These are phyloP conservation scores for Thozetella sp. DNA, from an alignment of 495 filamentous ascomycete genomes.

Conservation along the genomic window DNA sequence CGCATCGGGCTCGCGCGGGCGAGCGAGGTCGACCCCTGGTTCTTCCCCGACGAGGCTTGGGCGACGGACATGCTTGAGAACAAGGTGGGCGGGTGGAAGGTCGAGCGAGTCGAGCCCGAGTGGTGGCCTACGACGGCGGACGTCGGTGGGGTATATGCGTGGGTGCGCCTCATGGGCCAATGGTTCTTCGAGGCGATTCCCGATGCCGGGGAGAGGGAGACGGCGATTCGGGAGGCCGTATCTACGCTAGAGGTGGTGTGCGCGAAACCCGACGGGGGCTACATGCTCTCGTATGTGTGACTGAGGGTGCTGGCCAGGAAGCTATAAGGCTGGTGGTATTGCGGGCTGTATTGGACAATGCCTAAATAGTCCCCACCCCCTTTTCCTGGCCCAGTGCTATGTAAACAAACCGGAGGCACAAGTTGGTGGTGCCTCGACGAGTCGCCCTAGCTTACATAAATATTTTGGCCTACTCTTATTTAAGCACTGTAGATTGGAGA, in stretches of 20 bases:
- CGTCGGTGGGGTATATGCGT: slow-evolving; percentile 67
- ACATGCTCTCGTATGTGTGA: slow-evolving; percentile 72
- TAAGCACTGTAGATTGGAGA: too few relatives aligned
- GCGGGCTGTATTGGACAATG: too few relatives aligned
- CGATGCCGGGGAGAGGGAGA: slow-evolving; percentile 48
- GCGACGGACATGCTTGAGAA: slow-evolving; percentile 51
- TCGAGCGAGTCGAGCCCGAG: slow-evolving; percentile 63
- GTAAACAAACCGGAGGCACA: too few relatives aligned
- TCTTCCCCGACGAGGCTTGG: slow-evolving; percentile 67
- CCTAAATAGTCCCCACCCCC: too few relatives aligned
- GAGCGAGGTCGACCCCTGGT: slow-evolving; percentile 64
- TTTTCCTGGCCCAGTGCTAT: too few relatives aligned
- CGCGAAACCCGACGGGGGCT: slow-evolving; percentile 56
- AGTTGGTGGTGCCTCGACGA: too few relatives aligned
- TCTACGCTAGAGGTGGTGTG: slow-evolving; percentile 57
- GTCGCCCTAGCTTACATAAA: too few relatives aligned
- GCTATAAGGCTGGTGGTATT: slow-evolving; percentile 22
- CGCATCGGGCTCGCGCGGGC: slow-evolving; percentile 52
- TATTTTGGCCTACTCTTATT: too few relatives aligned
- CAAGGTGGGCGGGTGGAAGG: slow-evolving; percentile 55
- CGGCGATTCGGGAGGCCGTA: slow-evolving; percentile 54
- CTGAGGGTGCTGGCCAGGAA: slow-evolving; percentile 66
- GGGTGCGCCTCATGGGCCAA: slow-evolving; percentile 68
- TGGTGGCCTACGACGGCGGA: slow-evolving; percentile 62
- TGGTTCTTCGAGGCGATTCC: slow-evolving; percentile 54